Evolutionary conservation across 164 flowering plant genomes (phyloP), one percentile per base, ranked within the genome.

Genomic region (Santalum album): DNA sequence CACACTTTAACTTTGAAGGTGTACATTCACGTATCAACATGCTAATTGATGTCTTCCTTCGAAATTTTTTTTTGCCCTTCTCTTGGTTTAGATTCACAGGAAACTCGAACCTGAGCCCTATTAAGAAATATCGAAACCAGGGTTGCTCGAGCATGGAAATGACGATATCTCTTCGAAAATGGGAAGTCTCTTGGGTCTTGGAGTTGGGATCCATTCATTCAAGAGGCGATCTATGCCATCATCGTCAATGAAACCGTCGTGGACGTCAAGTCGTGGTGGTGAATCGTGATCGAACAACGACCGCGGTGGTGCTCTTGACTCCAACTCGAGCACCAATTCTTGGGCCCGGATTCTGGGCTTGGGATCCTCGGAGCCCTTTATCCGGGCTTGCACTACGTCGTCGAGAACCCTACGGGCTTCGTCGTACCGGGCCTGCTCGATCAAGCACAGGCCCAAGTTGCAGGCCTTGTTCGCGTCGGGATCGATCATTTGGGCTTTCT

Each of bases 401-500:
- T 46, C 25, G 2, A 46, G 23, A 16, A 5, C 18, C 22, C 12
- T 20, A 15, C 50, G 25, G 15, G 25, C 50, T 46, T 46, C 50
- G 15, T 46, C 50, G 25, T 20, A 46, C 14, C 50, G 10, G 25
- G 22, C 10, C 16, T n/a, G 50, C 50, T 19, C 14, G 23, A 46
- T 46, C 7, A 46, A 15, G 25, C 50, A 46, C 14, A 6, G 12
- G 18, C 22, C 50, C 23, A 46, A 4, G 23, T 46, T 46, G 25
- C 50, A 46, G 25, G 50, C 50, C 50, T 46, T 46, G 50, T 46
- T 46, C 4, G 22, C 23, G 1, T 46, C 50, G 12, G 50, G 25
- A 46, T 46, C 25, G 23, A 46, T n/a, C 23, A 46, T 46, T 15
- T 46, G 50, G 50, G 50, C 50, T 23, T 46, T 46, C 16, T 46